Percentiles rank a stretch among this genome's conserved stretches.
Evolutionary conservation across 1,284 basidiomycete species (phyloP).

Genomic region (Tilletia walkeri): DNA sequence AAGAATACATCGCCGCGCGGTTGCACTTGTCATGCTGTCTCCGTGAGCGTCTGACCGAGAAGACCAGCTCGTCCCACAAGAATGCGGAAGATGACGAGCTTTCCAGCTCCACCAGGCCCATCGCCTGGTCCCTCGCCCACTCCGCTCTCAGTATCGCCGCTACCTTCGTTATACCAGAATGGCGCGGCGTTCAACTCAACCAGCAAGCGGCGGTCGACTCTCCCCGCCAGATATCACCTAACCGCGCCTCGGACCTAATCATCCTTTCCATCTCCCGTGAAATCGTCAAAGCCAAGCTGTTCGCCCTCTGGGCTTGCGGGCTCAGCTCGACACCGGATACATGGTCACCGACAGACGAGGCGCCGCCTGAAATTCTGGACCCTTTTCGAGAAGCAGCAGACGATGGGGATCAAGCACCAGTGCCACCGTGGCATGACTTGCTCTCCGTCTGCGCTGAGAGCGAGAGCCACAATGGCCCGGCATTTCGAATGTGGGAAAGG

Average conservation of each 20-base stretch:
- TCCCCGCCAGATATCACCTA: not conserved
- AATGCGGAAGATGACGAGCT: not conserved
- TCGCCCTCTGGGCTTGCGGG: not conserved
- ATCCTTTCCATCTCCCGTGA: not conserved
- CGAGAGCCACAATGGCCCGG: not conserved
- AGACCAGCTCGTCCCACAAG: no score
- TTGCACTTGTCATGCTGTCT: not conserved
- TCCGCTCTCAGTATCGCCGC: not conserved
- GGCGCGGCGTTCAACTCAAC: not conserved
- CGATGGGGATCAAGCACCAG: no score
- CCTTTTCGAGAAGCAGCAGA: not conserved
- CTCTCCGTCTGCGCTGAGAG: not conserved
- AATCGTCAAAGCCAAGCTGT: not conserved
- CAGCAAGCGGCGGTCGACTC: not conserved
- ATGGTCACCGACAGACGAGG: not conserved
- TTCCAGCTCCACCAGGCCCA: not conserved
- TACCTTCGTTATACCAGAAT: not conserved
- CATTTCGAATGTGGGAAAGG: not conserved
- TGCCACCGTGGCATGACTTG: not conserved
- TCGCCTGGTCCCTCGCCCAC: conserved; percentile 1
- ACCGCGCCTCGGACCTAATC: not conserved
- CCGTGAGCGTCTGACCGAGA: not conserved
- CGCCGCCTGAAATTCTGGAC: not conserved
- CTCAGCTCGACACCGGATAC: not conserved
- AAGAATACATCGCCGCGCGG: not conserved